Evolutionary conservation across 164 flowering plant species (phyloP), one percentile per base, ranked within the genome.

Genomic region (Aristolochia fimbriata): DNA sequence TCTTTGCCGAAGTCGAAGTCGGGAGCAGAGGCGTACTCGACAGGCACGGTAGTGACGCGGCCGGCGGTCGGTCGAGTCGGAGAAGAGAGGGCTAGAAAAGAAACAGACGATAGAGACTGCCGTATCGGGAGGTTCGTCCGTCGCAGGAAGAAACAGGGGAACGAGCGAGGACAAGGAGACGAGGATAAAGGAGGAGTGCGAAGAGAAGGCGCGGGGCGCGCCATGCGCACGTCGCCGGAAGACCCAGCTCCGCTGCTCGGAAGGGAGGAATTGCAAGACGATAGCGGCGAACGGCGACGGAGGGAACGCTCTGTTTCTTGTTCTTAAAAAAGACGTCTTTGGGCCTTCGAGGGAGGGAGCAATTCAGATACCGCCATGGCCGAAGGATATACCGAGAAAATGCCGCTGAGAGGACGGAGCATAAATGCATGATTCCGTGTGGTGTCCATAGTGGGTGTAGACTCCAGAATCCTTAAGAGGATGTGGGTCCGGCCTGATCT

Each of bases 31-130:
- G 80, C 79, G 66, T 73, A 71, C 67, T 85, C 85, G 4, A 83
- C 74, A 4, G 87, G 82, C 16, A 76, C 86, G 9, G 91, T 85
- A 49, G 91, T 70, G 3, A 86, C 88, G 30, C 86, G 81, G 17
- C 77, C 25, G 9, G 68, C 52, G 9, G 76, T 20, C 20, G 52
- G 54, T 19, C 41, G 68, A 57, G 33, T 66, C 60, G 20, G 67
- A 66, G 56, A 30, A 21, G 57, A 37, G 33, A 17, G 11, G 47
- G 57, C 33, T 25, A 57, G 62, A 7, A 54, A 21, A 30, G 50
- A 17, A 16, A 48, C 8, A 0, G 55, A 16, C 21, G 41, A 24
- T 11, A 6, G 45, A 12, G 59, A 17, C 12, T 23, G 30, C 57
- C 58, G 16, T 15, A 6, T 10, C 16, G 33, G 41, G 37, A 19